Base-by-base conservation (phyloP, 2,329 filamentous ascomycete species). In the Talaromyces islandicus region DNA sequence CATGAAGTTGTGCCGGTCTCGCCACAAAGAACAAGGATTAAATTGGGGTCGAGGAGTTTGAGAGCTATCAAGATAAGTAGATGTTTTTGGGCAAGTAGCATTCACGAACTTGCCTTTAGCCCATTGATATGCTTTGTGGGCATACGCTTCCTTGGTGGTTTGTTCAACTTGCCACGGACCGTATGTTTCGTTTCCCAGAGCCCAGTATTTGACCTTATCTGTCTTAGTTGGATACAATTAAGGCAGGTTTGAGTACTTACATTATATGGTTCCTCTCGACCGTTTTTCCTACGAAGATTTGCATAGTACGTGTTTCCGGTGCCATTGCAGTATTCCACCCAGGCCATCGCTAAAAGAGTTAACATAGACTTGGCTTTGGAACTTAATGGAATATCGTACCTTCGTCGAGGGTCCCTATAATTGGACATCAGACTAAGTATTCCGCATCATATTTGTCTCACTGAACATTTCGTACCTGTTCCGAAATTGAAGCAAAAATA, bases 241-340 rank as follows among this genome's bases (percentile, higher is more conserved):
- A 27, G 50, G 5, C 43, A 51, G 29, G 12, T 46, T 24, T 25
- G 14, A 24, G 10, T 54, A 2, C 52, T 21, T 69, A 82, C 84
- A 61, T 87, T 87, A 75, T 93, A 93, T 4, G 90, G 91, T 75
- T 91, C 84, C 59, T 87, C 81, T 32, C 84, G 86, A 11, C 90
- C 90, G 74, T 94, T 88, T 67, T 88, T 81, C 12, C 90, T 83
- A 32, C 91, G 85, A 55, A 92, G 79, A 70, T 93, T 92, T 63
- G 90, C 90, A 71, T 91, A 94, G 78, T 93, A 83, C 10, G 88
- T 92, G 73, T 92, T 83, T 59, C 82, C 80, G n/a, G 82, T 84
- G 2, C 86, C 87, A 76, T 94, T 94, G 79, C 91, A 94, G 78
- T 94, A 94, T 71, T 94, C 90, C 21, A 94, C 80, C 90, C 90